Evolutionary conservation across 2,329 filamentous ascomycete genomes (phyloP).

Genomic region (Harringtonia lauricola): DNA sequence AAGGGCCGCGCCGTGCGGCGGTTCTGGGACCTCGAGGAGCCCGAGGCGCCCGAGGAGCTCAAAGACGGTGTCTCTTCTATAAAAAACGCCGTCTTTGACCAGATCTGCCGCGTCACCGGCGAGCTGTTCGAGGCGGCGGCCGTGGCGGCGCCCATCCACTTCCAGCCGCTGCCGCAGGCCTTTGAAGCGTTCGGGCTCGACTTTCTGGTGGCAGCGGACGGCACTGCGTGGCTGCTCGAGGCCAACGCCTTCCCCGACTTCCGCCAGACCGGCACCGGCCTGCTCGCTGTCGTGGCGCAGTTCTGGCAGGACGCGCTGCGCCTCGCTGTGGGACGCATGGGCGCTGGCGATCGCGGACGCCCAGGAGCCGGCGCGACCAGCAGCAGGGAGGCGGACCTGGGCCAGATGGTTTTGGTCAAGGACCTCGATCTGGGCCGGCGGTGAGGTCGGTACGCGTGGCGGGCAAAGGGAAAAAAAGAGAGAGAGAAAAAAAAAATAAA

Average conservation of each 20-base stretch:
- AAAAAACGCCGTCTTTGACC: constrained; percentile 53
- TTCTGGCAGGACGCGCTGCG: constrained; percentile 68
- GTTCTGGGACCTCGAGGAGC: constrained; percentile 57
- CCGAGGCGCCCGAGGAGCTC: constrained; percentile 4
- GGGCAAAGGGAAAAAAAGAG: background rate
- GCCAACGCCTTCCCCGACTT: constrained; percentile 97
- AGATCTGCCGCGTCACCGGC: constrained; percentile 63
- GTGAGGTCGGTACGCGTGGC: constrained; percentile 13
- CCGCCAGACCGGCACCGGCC: constrained; percentile 70
- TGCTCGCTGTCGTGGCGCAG: constrained; percentile 60
- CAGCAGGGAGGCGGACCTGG: constrained; percentile 8
- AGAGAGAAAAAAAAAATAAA: background rate
- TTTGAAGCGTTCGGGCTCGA: constrained; percentile 92
- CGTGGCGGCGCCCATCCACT: constrained; percentile 74
- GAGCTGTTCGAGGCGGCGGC: constrained; percentile 83
- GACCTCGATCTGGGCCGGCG: constrained; percentile 41
- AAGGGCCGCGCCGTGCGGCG: constrained; percentile 47
- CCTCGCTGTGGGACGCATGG: constrained; percentile 52
- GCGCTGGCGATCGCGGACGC: constrained; percentile 5
- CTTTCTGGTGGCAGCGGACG: constrained; percentile 65
- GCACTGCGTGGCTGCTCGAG: constrained; percentile 68
- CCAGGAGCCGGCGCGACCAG: too few relatives aligned
- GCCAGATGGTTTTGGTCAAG: constrained; percentile 38
- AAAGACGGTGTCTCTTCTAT: background rate
- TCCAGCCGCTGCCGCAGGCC: constrained; percentile 76